Evolutionary conservation across 441 rosid species (phyloP).

Genomic region (Dalechampia spathulata): DNA sequence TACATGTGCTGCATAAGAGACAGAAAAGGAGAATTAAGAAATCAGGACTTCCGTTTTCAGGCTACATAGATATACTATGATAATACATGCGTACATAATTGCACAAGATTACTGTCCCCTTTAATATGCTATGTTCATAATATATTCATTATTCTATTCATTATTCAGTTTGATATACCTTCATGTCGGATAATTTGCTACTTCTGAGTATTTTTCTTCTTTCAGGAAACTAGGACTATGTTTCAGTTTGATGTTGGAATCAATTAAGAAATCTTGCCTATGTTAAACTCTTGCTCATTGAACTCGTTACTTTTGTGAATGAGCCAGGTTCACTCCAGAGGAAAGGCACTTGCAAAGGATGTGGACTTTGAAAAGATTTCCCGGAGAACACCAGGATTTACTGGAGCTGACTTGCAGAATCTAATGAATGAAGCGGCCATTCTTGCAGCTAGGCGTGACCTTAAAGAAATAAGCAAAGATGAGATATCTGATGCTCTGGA

Average conservation of each 20-base stretch:
- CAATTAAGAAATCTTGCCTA: background rate
- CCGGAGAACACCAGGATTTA: conserved; percentile 88
- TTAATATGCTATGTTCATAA: too few species aligned
- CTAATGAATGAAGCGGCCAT: conserved; percentile 96
- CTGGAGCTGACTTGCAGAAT: conserved; percentile 93
- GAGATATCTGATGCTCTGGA: conserved; percentile 94
- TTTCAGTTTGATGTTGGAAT: background rate
- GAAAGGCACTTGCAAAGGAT: conserved; percentile 80
- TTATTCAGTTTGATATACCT: too few species aligned
- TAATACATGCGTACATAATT: background rate
- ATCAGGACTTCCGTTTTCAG: too few species aligned
- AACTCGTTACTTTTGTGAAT: conserved; percentile 5
- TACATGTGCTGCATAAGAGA: background rate
- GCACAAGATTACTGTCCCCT: too few species aligned
- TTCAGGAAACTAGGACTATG: background rate
- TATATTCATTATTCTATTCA: too few species aligned
- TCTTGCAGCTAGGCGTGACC: conserved; percentile 89
- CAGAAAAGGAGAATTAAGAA: background rate
- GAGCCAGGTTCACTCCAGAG: conserved; percentile 79
- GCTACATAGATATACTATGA: too few species aligned
- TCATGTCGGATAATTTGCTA: background rate
- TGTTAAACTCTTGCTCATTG: background rate
- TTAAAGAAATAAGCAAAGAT: conserved; percentile 93
- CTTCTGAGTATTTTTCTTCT: background rate
- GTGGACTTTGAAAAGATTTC: conserved; percentile 86